Conservation (phyloP, 306 rosid genomes). For the Dryas octopetala region DNA sequence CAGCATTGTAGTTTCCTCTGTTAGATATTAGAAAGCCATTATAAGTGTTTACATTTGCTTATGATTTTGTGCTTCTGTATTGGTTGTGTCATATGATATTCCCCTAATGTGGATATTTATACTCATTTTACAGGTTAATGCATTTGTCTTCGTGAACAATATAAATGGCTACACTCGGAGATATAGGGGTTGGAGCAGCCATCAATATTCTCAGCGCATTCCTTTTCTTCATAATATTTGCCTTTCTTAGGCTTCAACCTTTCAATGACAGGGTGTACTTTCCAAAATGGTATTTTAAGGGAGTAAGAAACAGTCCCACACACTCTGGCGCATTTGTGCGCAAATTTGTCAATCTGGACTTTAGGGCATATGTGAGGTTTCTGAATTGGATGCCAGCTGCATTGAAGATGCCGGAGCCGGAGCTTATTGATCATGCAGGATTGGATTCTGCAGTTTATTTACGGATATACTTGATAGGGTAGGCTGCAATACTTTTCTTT, state of each 20-base stretch:
- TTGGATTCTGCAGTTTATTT: conserved; percentile 92
- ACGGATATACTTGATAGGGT: conserved; percentile 94
- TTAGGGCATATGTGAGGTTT: conserved; percentile 64
- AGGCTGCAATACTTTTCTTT: conserved; percentile 19
- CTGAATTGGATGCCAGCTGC: conserved; percentile 96
- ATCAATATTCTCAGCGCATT: conserved; percentile 74
- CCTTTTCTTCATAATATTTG: conserved; percentile 73
- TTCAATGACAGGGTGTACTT: conserved; percentile 93
- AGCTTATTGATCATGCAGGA: conserved; percentile 97
- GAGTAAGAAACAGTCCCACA: conserved; percentile 75
- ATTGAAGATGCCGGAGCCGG: conserved; percentile 89
- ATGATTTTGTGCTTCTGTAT: not conserved
- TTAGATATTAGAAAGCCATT: not conserved
- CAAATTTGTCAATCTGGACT: conserved; percentile 84
- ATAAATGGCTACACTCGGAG: conserved; percentile 73
- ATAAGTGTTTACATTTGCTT: not conserved
- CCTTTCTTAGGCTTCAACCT: conserved; percentile 93
- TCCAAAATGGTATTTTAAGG: conserved; percentile 91
- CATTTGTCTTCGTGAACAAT: conserved; percentile 6
- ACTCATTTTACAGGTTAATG: conserved; percentile 39
- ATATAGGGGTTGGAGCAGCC: conserved; percentile 75
- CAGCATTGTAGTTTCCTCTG: not conserved
- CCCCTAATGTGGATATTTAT: not conserved
- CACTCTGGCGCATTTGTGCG: conserved; percentile 67
- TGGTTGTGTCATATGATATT: not conserved